Evolutionary conservation across 2,329 filamentous ascomycete genomes (phyloP).

Genomic region (Arthrobotrys entomopaga): DNA sequence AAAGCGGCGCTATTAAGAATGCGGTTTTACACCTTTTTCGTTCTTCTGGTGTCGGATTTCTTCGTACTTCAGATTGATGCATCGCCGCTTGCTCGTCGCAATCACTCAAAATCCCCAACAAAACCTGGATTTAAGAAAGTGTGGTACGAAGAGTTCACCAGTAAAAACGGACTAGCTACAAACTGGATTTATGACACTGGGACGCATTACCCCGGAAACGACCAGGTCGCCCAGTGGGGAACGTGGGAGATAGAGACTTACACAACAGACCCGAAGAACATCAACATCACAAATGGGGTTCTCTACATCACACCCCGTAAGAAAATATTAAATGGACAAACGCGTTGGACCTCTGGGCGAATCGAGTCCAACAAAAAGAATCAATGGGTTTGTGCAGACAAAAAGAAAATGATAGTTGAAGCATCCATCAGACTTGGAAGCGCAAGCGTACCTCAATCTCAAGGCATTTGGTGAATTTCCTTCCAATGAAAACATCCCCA

Average conservation of each 20-base stretch:
- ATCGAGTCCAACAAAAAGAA: conserved; percentile 62
- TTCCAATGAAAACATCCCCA: neutral
- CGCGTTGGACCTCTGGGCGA: conserved; percentile 64
- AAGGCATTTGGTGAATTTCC: conserved; percentile 31
- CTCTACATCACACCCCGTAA: conserved; percentile 62
- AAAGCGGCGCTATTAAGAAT: conserved; percentile 1
- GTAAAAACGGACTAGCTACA: conserved; percentile 15
- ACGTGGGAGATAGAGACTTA: conserved; percentile 66
- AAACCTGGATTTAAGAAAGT: conserved; percentile 25
- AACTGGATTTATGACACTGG: conserved; percentile 36
- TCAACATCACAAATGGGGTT: conserved; percentile 62
- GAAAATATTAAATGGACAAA: conserved; percentile 51
- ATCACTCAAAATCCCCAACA: neutral
- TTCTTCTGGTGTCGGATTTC: neutral
- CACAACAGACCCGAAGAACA: conserved; percentile 63
- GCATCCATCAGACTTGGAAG: conserved; percentile 60
- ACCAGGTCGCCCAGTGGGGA: conserved; percentile 62
- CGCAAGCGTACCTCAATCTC: conserved; percentile 6
- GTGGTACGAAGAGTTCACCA: conserved; percentile 36
- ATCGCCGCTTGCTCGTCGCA: neutral
- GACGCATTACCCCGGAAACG: conserved; percentile 23
- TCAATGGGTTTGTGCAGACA: conserved; percentile 60
- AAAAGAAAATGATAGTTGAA: conserved; percentile 63
- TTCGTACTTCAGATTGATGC: conserved; percentile 5
- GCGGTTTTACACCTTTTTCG: conserved; percentile 11